Percentiles rank a stretch among this genome's conserved stretches.
phyloP scores from a whole-genome alignment of 2,329 filamentous ascomycete species.

The Verticillium nonalfalfae region DNA sequence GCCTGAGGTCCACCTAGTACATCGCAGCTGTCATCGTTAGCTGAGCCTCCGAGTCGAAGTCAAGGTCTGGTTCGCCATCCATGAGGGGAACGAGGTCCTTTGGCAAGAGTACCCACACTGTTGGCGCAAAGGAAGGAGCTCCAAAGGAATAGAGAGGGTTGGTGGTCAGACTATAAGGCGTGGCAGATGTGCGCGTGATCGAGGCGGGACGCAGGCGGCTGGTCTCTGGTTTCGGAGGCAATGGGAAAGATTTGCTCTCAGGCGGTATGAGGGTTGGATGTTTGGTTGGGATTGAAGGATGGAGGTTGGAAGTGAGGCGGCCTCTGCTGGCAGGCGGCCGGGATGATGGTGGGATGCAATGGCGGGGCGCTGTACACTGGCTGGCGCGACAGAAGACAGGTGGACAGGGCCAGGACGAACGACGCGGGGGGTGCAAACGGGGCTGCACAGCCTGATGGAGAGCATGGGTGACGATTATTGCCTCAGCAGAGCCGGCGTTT shows the following conservation, averaged over 20 bases:
- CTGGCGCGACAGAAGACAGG: neutral
- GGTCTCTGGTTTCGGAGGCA: neutral
- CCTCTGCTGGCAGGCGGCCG: neutral
- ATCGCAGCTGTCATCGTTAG: conserved; percentile 17
- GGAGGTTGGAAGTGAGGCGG: neutral
- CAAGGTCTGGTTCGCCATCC: neutral
- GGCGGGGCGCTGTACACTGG: neutral
- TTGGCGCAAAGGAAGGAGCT: neutral
- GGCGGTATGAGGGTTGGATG: neutral
- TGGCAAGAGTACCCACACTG: neutral
- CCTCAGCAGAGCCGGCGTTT: neutral
- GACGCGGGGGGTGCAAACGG: neutral
- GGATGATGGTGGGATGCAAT: neutral
- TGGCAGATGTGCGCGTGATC: neutral
- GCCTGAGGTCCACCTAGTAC: conserved; percentile 21
- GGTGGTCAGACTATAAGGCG: neutral
- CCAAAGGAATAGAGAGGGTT: neutral
- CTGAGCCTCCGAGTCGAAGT: neutral
- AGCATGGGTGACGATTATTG: neutral
- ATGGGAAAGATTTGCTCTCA: neutral
- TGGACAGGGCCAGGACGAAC: neutral
- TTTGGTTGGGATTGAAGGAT: neutral
- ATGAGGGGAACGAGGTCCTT: neutral
- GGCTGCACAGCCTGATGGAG: neutral
- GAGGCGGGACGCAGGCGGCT: neutral